Conservation (phyloP, 345 rosid genomes). For the Syzygium oleosum region DNA sequence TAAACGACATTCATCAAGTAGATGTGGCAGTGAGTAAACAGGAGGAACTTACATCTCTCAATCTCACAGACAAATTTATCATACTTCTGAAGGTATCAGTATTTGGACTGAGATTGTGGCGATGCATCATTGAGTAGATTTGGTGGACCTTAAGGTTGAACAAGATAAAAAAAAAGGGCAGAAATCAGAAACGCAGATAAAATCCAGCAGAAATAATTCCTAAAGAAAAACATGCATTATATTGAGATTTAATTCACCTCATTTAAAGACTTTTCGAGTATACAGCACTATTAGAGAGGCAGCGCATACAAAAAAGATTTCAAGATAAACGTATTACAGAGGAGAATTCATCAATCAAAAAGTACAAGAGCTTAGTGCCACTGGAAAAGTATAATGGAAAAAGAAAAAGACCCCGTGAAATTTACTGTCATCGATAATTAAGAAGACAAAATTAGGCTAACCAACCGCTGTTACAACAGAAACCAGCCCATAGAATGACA, state of each 20-base stretch:
- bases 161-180: not conserved
- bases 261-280: not conserved
- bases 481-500: not conserved
- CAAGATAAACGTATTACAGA: not conserved
- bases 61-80: slow-evolving; percentile 56
- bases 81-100: slow-evolving; percentile 57
- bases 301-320: not conserved
- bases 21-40: not conserved
- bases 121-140: slow-evolving; percentile 48
- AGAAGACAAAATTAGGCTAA: not conserved
- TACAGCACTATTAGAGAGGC: not conserved
- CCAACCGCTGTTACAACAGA: not conserved
- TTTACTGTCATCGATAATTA: not conserved
- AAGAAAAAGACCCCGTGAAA: not conserved
- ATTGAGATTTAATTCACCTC: not conserved
- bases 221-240: not conserved
- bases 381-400: not conserved
- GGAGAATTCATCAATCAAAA: not conserved
- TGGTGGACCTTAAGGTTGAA: slow-evolving; percentile 44
- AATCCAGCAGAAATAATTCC: not conserved
- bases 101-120: slow-evolving; percentile 48
- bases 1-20: not conserved
- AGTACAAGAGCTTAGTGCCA: not conserved
- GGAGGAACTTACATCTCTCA: slow-evolving; percentile 66
- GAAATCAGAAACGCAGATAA: not conserved